phyloP scores from a whole-genome alignment of 164 flowering plant species.

The Kalanchoe fedtschenkoi region DNA sequence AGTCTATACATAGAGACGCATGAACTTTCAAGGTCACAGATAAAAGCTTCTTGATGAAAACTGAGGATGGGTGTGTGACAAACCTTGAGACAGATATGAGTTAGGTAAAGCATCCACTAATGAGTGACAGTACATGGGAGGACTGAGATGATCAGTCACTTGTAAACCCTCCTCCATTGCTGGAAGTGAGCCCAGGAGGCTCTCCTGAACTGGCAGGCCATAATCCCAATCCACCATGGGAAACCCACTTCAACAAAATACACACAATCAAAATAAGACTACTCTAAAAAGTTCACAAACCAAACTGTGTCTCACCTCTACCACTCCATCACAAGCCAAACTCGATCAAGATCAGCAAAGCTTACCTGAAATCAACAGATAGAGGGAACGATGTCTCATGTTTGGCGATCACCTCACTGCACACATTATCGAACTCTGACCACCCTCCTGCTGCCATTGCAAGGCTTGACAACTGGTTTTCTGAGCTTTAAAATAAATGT shows the following conservation, averaged over 20 bases:
- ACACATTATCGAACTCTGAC: background rate
- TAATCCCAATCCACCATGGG: background rate
- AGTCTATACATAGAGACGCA: background rate
- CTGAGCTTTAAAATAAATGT: background rate
- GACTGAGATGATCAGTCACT: background rate
- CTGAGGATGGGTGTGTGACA: no score
- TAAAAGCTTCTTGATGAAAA: background rate
- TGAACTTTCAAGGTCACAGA: background rate
- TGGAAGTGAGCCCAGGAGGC: background rate
- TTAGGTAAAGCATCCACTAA: background rate
- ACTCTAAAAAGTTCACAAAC: background rate
- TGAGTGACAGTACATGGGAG: background rate
- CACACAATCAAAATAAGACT: background rate
- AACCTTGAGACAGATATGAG: background rate
- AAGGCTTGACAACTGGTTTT: background rate
- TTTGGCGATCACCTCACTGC: background rate
- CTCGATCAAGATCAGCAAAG: no score
- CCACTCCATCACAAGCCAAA: no score
- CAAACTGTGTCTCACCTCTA: no score
- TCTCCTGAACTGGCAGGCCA: background rate
- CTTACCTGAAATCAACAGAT: slow-evolving; percentile 1
- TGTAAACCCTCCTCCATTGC: background rate
- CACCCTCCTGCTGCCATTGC: slow-evolving; percentile 1
- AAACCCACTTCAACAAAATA: background rate
- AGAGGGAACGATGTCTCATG: background rate